Base-by-base conservation (phyloP, 768 basidiomycete genomes). In the Pulveroboletus sp. region DNA sequence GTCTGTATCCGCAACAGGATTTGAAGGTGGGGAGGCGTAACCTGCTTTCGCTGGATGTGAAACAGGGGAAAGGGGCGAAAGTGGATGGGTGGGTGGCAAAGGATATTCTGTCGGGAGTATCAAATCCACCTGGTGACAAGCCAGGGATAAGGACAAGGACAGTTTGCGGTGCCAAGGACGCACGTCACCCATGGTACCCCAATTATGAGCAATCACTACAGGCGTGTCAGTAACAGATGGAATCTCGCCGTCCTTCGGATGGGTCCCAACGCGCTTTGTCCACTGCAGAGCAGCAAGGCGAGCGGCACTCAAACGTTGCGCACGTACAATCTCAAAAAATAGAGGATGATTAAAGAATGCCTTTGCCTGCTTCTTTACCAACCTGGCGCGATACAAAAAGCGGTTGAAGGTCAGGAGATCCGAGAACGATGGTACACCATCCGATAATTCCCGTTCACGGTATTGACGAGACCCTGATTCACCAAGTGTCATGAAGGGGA, bases 401-500 rank as follows among this genome's bases (percentile, higher is more conserved):
- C 79, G 73, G 20, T 62, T 53, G 16, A 56, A 66, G 2, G 77
- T 72, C 17, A 82, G 67, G 14, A 82, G 61, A 5, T 68, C 53
- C 1, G 50, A 55, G 43, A 74, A 72, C 4, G 69, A 51, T 2
- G 81, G 80, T 59, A 70, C 48, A 1, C 43, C 60, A 17, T 51
- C 34, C 6, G 40, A 40, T 7, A 37, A 36, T 13, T 37, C 13
- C 5, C 25, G 40, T 21, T 31, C 19, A 4, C 11, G 34, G 5
- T n/a, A 39, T 11, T 16, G 12, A 7, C 20, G 13, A 4, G 25
- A 17, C 1, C 16, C 19, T 8, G 32, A 20, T 2, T 10, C 12
- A 7, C 70, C 69, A 2, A 73, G 43, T 7, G 80, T 78, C 66
- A 80, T 76, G 54, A 74, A 77, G 0, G 78, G 75, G 11, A 79